These are phyloP conservation scores for Physaria fendleri DNA, from an alignment of 345 rosid species.

Conservation along the genomic window DNA sequence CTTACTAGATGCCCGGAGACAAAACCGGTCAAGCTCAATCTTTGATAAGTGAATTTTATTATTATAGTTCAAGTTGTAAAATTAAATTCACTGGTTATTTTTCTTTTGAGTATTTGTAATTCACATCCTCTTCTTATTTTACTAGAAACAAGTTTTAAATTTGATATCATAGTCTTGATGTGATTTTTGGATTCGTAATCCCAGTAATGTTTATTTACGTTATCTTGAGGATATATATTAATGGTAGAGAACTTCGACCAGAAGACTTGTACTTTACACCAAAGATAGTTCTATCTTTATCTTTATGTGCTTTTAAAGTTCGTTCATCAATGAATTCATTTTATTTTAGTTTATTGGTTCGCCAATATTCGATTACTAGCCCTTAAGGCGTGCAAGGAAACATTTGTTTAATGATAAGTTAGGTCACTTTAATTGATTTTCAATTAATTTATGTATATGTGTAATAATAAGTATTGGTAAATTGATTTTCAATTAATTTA, in stretches of 20 bases:
- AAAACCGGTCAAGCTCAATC: neutral
- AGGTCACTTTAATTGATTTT: no score
- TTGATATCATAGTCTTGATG: no score
- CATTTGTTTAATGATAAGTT: neutral
- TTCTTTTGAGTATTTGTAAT: no score
- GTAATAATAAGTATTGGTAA: no score
- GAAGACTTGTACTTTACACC: slow-evolving; percentile 4
- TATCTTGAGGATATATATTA: neutral
- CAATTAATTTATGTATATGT: no score
- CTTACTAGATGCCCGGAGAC: neutral
- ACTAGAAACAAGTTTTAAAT: no score
- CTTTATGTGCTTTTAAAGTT: slow-evolving; percentile 7
- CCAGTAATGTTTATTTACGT: neutral
- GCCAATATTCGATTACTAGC: neutral
- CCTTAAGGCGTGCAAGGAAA: neutral
- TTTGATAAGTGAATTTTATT: neutral
- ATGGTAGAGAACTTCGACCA: neutral
- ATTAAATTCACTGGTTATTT: no score
- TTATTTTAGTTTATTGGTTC: neutral
- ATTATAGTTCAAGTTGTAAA: no score
- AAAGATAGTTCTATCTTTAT: neutral
- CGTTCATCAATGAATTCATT: neutral
- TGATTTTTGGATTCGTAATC: no score
- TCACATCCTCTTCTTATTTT: no score
- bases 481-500: no score